phyloP scores from a whole-genome alignment of 805 yeast genomes.

The Naumovozyma castellii region DNA sequence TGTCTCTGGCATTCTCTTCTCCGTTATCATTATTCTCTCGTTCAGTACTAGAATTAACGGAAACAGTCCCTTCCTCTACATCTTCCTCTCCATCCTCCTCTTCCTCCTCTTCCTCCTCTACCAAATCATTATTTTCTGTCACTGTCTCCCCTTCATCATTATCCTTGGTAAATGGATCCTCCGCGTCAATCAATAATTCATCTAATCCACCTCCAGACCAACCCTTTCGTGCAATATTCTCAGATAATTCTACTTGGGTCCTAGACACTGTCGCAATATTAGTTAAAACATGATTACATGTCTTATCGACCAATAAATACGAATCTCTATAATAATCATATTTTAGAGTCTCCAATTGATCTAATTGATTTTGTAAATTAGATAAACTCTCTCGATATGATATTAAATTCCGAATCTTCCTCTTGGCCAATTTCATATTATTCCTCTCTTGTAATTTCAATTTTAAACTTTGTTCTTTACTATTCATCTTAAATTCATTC shows the following conservation, averaged over 20 bases:
- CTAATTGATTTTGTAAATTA: conserved; percentile 63
- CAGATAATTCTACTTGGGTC: conserved; percentile 74
- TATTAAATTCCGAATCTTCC: conserved; percentile 54
- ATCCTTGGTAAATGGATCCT: conserved; percentile 48
- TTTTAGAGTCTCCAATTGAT: conserved; percentile 67
- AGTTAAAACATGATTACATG: conserved; percentile 45
- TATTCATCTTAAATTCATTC: conserved; percentile 41
- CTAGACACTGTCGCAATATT: conserved; percentile 57
- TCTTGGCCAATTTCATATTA: conserved; percentile 48
- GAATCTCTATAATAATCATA: conserved; percentile 64
- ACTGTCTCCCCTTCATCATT: conserved; percentile 3
- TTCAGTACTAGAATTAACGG: conserved; percentile 1
- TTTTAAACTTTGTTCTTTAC: conserved; percentile 41
- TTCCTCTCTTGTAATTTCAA: conserved; percentile 54
- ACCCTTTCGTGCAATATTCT: conserved; percentile 73
- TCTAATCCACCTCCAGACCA: conserved; percentile 86
- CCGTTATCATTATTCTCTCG: conserved; percentile 4
- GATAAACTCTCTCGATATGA: conserved; percentile 57
- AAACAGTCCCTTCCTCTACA: too few species aligned
- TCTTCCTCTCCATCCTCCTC: conserved; percentile 2
- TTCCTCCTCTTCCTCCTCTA: conserved; percentile 8
- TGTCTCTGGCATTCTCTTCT: not conserved
- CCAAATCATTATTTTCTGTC: conserved; percentile 8
- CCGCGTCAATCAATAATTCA: conserved; percentile 49
- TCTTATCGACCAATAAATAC: conserved; percentile 50